These are phyloP conservation scores for Orbilia quercus DNA, from an alignment of 2,329 filamentous ascomycete genomes.

Conservation along the genomic window DNA sequence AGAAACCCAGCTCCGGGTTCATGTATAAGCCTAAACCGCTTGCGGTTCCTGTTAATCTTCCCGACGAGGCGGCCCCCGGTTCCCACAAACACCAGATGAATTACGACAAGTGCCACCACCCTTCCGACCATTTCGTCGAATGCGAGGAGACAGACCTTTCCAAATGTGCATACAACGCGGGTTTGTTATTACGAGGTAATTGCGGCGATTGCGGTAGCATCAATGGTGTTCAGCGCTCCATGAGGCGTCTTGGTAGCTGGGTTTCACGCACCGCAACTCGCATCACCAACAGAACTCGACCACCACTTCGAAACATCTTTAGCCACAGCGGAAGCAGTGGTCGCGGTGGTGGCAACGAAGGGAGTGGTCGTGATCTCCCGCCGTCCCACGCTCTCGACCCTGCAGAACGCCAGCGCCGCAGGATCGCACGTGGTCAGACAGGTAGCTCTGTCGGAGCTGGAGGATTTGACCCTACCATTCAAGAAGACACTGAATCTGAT, in stretches of 20 bases:
- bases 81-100: constrained; percentile 35
- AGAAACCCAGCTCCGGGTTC: neutral
- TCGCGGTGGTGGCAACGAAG: constrained; percentile 3
- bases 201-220: neutral
- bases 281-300: constrained; percentile 19
- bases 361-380: constrained; percentile 5
- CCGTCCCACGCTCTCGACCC: neutral
- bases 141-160: constrained; percentile 26
- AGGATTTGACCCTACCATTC: constrained; percentile 40
- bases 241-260: constrained; percentile 29
- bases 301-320: constrained; percentile 4
- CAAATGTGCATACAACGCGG: constrained; percentile 13
- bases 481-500: constrained; percentile 46
- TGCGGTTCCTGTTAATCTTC: constrained; percentile 20
- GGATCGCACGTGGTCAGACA: constrained; percentile 27
- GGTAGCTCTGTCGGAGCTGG: constrained; percentile 47
- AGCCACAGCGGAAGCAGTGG: neutral
- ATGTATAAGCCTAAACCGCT: neutral
- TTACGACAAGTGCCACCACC: constrained; percentile 20
- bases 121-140: constrained; percentile 9
- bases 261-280: constrained; percentile 21
- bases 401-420: constrained; percentile 3
- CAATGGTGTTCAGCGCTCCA: constrained; percentile 7
- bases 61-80: constrained; percentile 16
- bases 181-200: neutral